A percentile compares a stretch with the other conserved stretches of the same genome.
Evolutionary conservation across 2,329 filamentous ascomycete species (phyloP).

Genomic region (Penicillium sp.): DNA sequence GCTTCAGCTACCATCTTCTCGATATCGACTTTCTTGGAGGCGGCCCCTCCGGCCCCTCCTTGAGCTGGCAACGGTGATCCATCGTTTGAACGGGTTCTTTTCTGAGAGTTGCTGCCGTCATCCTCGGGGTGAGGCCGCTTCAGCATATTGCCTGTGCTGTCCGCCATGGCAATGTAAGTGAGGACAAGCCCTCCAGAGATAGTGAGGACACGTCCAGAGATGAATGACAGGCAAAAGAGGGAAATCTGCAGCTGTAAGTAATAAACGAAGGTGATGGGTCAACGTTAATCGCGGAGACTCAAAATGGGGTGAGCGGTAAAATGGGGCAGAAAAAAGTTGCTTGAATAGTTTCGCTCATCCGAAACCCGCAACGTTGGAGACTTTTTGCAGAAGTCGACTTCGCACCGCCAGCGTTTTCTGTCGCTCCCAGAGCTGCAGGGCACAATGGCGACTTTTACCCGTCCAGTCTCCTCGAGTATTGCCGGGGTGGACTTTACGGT

Average conservation of each 20-base stretch:
- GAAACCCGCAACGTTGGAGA: conserved; percentile 19
- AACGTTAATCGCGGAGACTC: conserved; percentile 13
- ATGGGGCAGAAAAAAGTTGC: conserved; percentile 37
- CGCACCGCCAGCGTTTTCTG: conserved; percentile 30
- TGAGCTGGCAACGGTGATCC: conserved; percentile 44
- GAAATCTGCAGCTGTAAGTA: background rate
- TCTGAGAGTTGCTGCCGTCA: conserved; percentile 42
- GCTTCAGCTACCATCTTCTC: conserved; percentile 47
- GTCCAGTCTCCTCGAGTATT: conserved; percentile 77
- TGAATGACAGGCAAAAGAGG: background rate
- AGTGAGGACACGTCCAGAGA: no score
- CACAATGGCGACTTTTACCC: conserved; percentile 50
- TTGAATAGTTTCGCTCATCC: conserved; percentile 31
- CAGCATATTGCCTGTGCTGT: conserved; percentile 40
- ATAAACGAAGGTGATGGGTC: background rate
- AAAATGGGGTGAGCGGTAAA: conserved; percentile 29
- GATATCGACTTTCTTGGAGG: conserved; percentile 41
- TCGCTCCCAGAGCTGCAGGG: conserved; percentile 33
- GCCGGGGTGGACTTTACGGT: conserved; percentile 85
- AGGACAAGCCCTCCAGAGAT: conserved; percentile 10
- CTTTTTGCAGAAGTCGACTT: conserved; percentile 26
- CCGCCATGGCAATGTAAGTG: conserved; percentile 35
- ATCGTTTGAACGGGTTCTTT: conserved; percentile 48
- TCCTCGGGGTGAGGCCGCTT: conserved; percentile 49
- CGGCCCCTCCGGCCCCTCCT: conserved; percentile 29